phyloP scores from a whole-genome alignment of 129 eudicot species.

The Flaveria bidentis region DNA sequence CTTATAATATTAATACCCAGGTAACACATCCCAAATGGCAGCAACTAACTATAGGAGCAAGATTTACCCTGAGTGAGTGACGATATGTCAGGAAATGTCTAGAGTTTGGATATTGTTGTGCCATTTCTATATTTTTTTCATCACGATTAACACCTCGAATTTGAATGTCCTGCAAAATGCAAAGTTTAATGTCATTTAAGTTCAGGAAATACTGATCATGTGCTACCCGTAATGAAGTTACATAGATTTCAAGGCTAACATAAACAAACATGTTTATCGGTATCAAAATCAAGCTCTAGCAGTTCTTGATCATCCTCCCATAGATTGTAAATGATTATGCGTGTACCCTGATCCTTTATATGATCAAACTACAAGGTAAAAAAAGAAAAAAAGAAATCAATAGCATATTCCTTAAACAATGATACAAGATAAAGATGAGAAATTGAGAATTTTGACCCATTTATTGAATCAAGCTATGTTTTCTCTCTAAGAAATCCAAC shows the following conservation, averaged over 20 bases:
- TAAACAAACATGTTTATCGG: constrained; percentile 70
- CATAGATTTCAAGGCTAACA: constrained; percentile 30
- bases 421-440: neutral
- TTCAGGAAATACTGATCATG: neutral
- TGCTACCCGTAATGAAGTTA: constrained; percentile 19
- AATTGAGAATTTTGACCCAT: neutral
- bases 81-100: constrained; percentile 93
- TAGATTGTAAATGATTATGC: constrained; percentile 80
- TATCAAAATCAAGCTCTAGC: constrained; percentile 83
- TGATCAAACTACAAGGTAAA: constrained; percentile 57
- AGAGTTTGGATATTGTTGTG: constrained; percentile 75
- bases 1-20: neutral
- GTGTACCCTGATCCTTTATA: constrained; percentile 86
- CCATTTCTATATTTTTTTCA: constrained; percentile 83
- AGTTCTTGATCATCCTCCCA: constrained; percentile 98
- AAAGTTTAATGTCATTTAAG: constrained; percentile 4
- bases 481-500: neutral
- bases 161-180: constrained; percentile 75
- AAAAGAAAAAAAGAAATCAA: constrained; percentile 21
- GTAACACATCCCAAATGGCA: neutral
- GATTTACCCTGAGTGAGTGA: constrained; percentile 85
- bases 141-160: constrained; percentile 96
- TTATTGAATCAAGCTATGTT: neutral
- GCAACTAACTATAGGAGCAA: neutral
- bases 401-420: constrained; percentile 6